Percentiles rank a stretch among this genome's conserved stretches.
These are phyloP conservation scores for Babesia bovis DNA, from an alignment of 169 alveolate species.

Conservation along the genomic window DNA sequence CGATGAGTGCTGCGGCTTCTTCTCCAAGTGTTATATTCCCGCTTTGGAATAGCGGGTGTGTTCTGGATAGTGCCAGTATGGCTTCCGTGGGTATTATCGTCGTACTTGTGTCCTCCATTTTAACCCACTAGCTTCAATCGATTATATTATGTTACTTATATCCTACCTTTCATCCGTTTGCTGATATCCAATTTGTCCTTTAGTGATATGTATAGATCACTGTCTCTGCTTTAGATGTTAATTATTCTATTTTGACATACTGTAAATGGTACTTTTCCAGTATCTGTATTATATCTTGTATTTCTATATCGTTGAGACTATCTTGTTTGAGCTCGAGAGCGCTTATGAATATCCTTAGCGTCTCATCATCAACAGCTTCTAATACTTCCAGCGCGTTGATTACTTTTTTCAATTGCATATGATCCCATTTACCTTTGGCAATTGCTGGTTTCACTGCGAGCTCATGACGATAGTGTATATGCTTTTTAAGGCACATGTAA, in stretches of 20 bases:
- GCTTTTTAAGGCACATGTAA: no score
- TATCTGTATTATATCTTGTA: background rate
- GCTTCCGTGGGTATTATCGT: slow-evolving; percentile 52
- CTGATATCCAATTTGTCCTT: slow-evolving; percentile 4
- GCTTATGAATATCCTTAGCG: slow-evolving; percentile 1
- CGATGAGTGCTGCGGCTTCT: slow-evolving; percentile 66
- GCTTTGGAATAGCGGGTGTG: slow-evolving; percentile 63
- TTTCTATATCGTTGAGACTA: background rate
- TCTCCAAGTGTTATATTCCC: slow-evolving; percentile 44
- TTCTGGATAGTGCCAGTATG: slow-evolving; percentile 51
- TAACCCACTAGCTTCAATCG: slow-evolving; percentile 4
- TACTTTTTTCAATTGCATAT: background rate
- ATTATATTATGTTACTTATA: background rate
- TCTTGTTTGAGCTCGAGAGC: slow-evolving; percentile 30
- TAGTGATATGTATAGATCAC: slow-evolving; percentile 8
- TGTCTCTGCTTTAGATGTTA: background rate
- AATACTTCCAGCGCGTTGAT: background rate
- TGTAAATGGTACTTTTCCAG: slow-evolving; percentile 2
- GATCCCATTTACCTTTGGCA: background rate
- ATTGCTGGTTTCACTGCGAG: slow-evolving; percentile 10
- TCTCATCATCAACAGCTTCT: background rate
- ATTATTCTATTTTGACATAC: background rate
- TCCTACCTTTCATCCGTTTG: slow-evolving; percentile 5
- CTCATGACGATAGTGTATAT: no score
- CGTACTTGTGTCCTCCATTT: slow-evolving; percentile 25